Percentiles rank a stretch among this genome's conserved stretches.
Evolutionary conservation across 2,329 filamentous ascomycete species (phyloP).

Genomic region (Chaetoscypha palmicola): DNA sequence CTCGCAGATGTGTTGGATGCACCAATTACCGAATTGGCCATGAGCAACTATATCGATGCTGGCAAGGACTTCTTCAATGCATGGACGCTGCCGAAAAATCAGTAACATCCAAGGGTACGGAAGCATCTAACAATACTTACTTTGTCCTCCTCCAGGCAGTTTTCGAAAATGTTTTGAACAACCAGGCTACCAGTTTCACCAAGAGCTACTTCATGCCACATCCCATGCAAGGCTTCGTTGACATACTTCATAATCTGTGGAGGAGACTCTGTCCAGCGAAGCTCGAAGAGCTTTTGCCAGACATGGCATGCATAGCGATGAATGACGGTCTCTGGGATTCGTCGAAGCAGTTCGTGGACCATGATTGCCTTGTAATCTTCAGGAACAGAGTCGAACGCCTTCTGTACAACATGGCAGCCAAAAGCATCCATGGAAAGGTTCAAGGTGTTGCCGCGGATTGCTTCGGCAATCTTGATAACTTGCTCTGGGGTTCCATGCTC

Average conservation of each 20-base stretch:
- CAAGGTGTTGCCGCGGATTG: constrained; percentile 88
- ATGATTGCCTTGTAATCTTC: constrained; percentile 98
- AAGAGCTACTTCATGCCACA: constrained; percentile 98
- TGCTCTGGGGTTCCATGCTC: constrained; percentile 95
- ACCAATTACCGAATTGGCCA: constrained; percentile 99
- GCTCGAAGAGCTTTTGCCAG: constrained; percentile 98
- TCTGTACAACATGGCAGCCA: constrained; percentile 96
- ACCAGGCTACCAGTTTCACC: constrained; percentile 97
- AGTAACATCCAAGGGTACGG: no score
- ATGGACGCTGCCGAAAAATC: constrained; percentile 64
- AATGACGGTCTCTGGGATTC: constrained; percentile 95
- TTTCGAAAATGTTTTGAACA: constrained; percentile 99
- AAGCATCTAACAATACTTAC: no score
- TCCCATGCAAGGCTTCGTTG: constrained; percentile 87
- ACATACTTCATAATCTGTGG: constrained; percentile 98
- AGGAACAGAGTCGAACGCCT: constrained; percentile 94
- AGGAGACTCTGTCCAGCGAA: constrained; percentile 89
- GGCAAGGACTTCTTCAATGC: constrained; percentile 89
- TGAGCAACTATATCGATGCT: constrained; percentile 96
- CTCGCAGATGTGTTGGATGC: constrained; percentile 98
- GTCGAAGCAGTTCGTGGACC: constrained; percentile 93
- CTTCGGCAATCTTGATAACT: constrained; percentile 87
- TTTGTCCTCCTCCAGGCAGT: constrained; percentile 98
- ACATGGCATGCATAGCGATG: constrained; percentile 98
- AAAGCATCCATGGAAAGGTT: constrained; percentile 98